A percentile compares a stretch with the other conserved stretches of the same genome.
Conservation (phyloP, 371 early-diverging fungal species). For the Rhizopus delemar region DNA sequence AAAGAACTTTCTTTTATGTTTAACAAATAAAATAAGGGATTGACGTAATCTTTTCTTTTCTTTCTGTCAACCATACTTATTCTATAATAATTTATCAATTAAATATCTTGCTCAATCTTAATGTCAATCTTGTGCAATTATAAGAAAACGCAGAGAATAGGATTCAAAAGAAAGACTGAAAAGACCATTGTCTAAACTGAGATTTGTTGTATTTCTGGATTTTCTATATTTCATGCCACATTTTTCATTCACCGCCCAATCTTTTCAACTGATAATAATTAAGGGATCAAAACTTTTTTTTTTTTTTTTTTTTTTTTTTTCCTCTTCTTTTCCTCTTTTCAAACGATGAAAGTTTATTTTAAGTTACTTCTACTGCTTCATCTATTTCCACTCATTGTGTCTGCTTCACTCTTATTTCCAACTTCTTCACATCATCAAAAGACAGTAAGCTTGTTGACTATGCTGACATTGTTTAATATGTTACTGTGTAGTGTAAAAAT, state of each 20-base stretch:
- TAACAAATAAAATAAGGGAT: no score
- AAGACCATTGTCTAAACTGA: background rate
- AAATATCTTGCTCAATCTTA: no score
- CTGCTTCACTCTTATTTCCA: slow-evolving; percentile 20
- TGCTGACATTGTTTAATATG: background rate
- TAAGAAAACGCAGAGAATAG: no score
- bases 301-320: slow-evolving; percentile 7
- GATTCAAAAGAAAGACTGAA: background rate
- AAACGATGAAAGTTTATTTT: background rate
- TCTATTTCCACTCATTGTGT: slow-evolving; percentile 18
- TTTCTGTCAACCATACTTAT: no score
- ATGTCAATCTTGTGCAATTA: no score
- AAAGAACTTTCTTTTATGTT: no score
- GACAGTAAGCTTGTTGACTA: slow-evolving; percentile 9
- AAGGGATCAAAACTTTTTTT: background rate
- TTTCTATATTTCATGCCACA: background rate
- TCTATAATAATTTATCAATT: no score
- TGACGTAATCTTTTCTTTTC: no score
- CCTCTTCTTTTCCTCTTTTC: slow-evolving; percentile 4
- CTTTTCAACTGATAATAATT: background rate
- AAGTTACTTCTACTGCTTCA: slow-evolving; percentile 1
- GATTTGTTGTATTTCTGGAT: background rate
- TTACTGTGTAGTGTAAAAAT: slow-evolving; percentile 30
- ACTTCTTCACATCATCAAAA: slow-evolving; percentile 19
- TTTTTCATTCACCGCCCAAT: background rate